Base-by-base conservation (phyloP, 768 basidiomycete genomes). In the Cantharellus cinnabarinus region DNA sequence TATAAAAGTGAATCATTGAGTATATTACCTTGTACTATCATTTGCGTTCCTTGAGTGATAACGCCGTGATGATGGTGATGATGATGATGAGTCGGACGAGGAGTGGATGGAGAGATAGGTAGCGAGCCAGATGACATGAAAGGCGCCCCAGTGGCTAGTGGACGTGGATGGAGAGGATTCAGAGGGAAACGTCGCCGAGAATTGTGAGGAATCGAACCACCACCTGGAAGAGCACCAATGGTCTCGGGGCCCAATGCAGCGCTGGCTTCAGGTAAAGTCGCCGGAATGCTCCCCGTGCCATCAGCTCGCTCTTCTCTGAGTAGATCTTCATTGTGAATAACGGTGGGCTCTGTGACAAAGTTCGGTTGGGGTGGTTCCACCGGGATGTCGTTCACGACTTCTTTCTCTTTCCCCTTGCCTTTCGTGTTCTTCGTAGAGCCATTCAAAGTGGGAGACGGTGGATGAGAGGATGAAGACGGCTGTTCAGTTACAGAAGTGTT, bases 11-110 rank as follows among this genome's bases (percentile, higher is more conserved):
- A 54, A 4, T 44, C 60, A 40, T 53, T 39, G 35, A 56, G 52
- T 40, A 61, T 57, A 5, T 57, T 44, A 14, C 61, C 61, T 62
- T 62, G 61, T 52, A 62, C 56, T 37, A 62, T 62, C 61, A 62
- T 62, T 29, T 59, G 50, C 1, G 61, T 62, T 5, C 61, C 61
- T 3, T 50, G 50, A 10, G 61, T 61, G 51, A 62, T 62, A 41
- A 10, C 7, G 56, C 10, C 10, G 44, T 48, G 44, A 29, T 10
- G 44, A 48, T 29, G 44, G 10, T 10, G 44, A 29, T 10, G 10
- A 29, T 10, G 44, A 48, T 10, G 44, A 10, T 48, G 44, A 29
- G 10, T 10, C 29, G 10, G 44, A 48, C 10, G 44, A 10, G 10
- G 44, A 48, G 10, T 10, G 44, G 10, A 29, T 29, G 29, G 10